Evolutionary conservation across 129 eudicot species (phyloP).

Genomic region (Escallonia rubra): DNA sequence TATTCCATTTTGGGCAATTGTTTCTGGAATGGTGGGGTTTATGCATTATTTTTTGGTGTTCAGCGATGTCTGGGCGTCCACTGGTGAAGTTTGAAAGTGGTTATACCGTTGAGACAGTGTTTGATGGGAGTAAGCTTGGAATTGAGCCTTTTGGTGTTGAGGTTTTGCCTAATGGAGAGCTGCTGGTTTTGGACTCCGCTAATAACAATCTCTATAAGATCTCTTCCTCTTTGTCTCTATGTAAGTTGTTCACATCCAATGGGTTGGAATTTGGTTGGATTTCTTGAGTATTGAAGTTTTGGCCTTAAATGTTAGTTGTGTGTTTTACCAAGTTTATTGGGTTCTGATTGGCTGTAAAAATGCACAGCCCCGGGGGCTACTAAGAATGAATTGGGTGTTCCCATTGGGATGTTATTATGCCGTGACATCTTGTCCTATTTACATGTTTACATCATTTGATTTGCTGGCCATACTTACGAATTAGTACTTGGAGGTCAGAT

Average conservation of each 20-base stretch:
- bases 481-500: slow-evolving; percentile 1
- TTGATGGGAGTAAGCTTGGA: slow-evolving; percentile 99
- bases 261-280: not conserved
- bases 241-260: slow-evolving; percentile 35
- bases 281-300: not conserved
- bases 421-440: not conserved
- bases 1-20: not conserved
- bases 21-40: slow-evolving; percentile 7
- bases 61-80: slow-evolving; percentile 83
- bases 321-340: slow-evolving; percentile 3
- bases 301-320: not conserved
- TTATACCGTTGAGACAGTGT: slow-evolving; percentile 88
- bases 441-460: not conserved
- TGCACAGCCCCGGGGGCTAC: slow-evolving; percentile 9
- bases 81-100: slow-evolving; percentile 98
- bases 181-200: slow-evolving; percentile 80
- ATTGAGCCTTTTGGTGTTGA: slow-evolving; percentile 86
- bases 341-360: slow-evolving; percentile 3
- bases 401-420: not conserved
- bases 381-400: not conserved
- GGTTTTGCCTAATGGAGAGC: slow-evolving; percentile 82
- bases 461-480: not conserved
- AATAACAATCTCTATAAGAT: slow-evolving; percentile 95
- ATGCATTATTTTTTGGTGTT: slow-evolving; percentile 5
- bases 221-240: slow-evolving; percentile 82